These are phyloP conservation scores for Paramecium primaurelia DNA, from an alignment of 73 alveolate species.

Conservation along the genomic window DNA sequence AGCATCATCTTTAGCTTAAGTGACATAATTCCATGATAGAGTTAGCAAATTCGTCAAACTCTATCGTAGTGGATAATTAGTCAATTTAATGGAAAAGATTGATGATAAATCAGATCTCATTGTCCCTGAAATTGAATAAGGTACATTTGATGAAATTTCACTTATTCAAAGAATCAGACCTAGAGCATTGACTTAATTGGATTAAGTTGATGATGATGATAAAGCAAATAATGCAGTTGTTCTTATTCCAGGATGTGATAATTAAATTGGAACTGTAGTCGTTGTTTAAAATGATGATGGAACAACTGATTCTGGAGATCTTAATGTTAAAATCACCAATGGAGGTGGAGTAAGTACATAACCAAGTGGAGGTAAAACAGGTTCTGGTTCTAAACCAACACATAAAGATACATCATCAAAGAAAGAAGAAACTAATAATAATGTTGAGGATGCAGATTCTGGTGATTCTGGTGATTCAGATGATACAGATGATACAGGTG, in stretches of 20 bases:
- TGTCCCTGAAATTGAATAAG: constrained; percentile 14
- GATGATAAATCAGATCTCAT: constrained; percentile 1
- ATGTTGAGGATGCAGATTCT: background rate
- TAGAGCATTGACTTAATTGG: background rate
- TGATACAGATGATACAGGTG: background rate
- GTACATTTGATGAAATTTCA: background rate
- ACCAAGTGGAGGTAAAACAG: background rate
- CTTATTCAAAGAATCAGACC: constrained; percentile 5
- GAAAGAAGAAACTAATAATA: background rate
- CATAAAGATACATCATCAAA: background rate
- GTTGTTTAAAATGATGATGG: constrained; percentile 37
- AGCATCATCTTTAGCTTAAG: background rate
- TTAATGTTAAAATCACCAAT: background rate
- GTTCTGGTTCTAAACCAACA: background rate
- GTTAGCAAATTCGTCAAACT: background rate
- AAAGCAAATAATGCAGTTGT: constrained; percentile 35
- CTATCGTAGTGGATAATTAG: background rate
- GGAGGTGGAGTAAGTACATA: background rate
- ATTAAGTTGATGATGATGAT: background rate
- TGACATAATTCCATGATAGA: background rate
- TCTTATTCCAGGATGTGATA: constrained; percentile 41
- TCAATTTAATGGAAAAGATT: background rate
- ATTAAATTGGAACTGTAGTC: background rate
- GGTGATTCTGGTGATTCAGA: background rate
- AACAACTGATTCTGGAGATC: constrained; percentile 7